Conservation (phyloP, 2,329 filamentous ascomycete genomes). For the Diaporthe vaccinii region DNA sequence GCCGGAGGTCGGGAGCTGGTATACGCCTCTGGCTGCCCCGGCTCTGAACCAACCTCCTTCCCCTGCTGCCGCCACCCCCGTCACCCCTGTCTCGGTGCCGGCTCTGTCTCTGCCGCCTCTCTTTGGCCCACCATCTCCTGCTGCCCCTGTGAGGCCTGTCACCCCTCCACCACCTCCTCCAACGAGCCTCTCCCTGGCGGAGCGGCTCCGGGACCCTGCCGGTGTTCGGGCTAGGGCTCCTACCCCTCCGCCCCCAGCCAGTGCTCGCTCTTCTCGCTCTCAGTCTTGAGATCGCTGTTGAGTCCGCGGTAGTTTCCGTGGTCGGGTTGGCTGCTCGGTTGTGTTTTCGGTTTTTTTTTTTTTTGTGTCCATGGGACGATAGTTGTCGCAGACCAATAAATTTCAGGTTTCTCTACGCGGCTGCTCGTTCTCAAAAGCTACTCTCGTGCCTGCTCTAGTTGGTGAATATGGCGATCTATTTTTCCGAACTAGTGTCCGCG, state of each 20-base stretch:
- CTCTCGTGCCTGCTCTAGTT: too few relatives aligned
- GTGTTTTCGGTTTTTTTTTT: not conserved
- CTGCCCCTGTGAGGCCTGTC: not conserved
- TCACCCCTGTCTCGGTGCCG: not conserved
- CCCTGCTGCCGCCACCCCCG: not conserved
- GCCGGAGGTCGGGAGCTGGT: not conserved
- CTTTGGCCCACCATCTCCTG: not conserved
- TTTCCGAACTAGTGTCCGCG: not conserved
- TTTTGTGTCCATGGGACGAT: not conserved
- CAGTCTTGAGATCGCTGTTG: not conserved
- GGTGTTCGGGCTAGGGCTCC: not conserved
- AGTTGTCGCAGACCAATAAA: not conserved
- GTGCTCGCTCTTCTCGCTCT: not conserved
- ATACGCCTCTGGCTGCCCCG: not conserved
- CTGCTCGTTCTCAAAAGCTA: not conserved
- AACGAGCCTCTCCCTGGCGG: not conserved
- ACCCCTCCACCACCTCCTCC: not conserved
- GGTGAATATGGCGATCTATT: not conserved
- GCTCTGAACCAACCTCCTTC: not conserved
- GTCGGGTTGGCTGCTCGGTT: not conserved
- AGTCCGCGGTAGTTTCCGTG: not conserved
- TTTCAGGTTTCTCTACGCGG: too few relatives aligned
- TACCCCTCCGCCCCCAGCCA: not conserved
- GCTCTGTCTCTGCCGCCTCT: not conserved
- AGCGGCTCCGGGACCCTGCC: slow-evolving; percentile 5